A percentile compares a stretch with the other conserved stretches of the same genome.
phyloP scores from a whole-genome alignment of 257 asterid genomes.

The Solanum sejunctum region DNA sequence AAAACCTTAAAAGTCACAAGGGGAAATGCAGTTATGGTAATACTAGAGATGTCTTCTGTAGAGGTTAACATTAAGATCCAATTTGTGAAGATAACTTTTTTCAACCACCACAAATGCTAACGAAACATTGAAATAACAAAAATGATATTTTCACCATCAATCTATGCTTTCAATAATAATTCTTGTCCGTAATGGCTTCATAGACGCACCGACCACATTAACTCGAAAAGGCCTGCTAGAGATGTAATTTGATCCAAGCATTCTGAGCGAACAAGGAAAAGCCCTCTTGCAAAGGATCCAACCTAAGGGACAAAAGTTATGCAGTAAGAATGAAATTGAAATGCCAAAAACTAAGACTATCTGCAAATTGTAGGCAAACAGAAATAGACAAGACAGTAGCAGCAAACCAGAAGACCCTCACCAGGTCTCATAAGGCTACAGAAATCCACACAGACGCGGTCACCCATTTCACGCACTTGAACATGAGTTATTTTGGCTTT shows the following conservation, averaged over 20 bases:
- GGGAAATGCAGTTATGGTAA: neutral
- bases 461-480: conserved; percentile 80
- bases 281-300: conserved; percentile 94
- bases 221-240: conserved; percentile 94
- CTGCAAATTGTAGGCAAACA: neutral
- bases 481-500: conserved; percentile 47
- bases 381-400: neutral
- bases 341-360: neutral
- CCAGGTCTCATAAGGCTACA: conserved; percentile 92
- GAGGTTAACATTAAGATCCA: neutral
- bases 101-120: neutral
- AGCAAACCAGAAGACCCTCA: conserved; percentile 87
- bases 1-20: neutral
- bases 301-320: conserved; percentile 26
- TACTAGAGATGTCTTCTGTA: neutral
- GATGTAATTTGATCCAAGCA: conserved; percentile 83
- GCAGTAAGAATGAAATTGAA: neutral
- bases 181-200: neutral
- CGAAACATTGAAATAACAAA: neutral
- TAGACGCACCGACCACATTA: conserved; percentile 56
- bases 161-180: neutral
- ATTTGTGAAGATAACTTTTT: neutral
- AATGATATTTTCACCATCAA: neutral
- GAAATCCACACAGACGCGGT: conserved; percentile 85
- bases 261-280: conserved; percentile 85